Percentiles rank a stretch among this genome's conserved stretches.
These are phyloP conservation scores for Stagonosporopsis cucurbitacearum DNA, from an alignment of 2,329 filamentous ascomycete species.

Conservation along the genomic window DNA sequence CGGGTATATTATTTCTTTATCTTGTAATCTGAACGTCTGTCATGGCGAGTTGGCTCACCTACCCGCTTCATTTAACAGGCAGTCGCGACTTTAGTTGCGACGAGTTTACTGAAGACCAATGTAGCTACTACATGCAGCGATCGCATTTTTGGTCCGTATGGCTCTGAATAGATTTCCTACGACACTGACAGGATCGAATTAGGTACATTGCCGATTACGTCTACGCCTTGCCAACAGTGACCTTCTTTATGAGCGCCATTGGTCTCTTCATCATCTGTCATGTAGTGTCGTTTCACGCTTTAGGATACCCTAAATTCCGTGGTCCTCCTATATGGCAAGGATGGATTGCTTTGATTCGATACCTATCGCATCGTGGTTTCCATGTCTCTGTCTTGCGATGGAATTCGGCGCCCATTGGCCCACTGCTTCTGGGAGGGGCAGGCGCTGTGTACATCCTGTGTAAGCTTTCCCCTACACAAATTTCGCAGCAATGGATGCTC, in stretches of 20 bases:
- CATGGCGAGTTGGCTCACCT: slow-evolving; percentile 29
- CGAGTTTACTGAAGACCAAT: slow-evolving; percentile 52
- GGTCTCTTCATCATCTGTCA: slow-evolving; percentile 56
- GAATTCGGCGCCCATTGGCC: slow-evolving; percentile 38
- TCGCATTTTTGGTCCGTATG: slow-evolving; percentile 58
- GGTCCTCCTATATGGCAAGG: background rate
- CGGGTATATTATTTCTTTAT: background rate
- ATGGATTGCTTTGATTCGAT: slow-evolving; percentile 29
- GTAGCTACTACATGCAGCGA: slow-evolving; percentile 54
- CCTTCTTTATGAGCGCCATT: slow-evolving; percentile 60
- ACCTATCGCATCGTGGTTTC: slow-evolving; percentile 38
- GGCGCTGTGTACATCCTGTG: slow-evolving; percentile 34
- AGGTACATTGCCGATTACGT: slow-evolving; percentile 63
- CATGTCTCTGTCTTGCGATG: slow-evolving; percentile 28
- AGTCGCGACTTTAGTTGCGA: slow-evolving; percentile 39
- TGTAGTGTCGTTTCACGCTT: slow-evolving; percentile 41
- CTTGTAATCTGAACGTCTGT: background rate
- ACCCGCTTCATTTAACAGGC: slow-evolving; percentile 22
- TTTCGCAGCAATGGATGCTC: background rate
- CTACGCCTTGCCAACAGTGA: slow-evolving; percentile 60
- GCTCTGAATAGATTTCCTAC: too few relatives aligned
- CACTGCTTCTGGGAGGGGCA: slow-evolving; percentile 30
- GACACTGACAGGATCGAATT: background rate
- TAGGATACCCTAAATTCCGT: slow-evolving; percentile 17
- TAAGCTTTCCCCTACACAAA: background rate